Evolutionary conservation across 495 filamentous ascomycete species (phyloP).

Genomic region (Hypoxylon fuscum): DNA sequence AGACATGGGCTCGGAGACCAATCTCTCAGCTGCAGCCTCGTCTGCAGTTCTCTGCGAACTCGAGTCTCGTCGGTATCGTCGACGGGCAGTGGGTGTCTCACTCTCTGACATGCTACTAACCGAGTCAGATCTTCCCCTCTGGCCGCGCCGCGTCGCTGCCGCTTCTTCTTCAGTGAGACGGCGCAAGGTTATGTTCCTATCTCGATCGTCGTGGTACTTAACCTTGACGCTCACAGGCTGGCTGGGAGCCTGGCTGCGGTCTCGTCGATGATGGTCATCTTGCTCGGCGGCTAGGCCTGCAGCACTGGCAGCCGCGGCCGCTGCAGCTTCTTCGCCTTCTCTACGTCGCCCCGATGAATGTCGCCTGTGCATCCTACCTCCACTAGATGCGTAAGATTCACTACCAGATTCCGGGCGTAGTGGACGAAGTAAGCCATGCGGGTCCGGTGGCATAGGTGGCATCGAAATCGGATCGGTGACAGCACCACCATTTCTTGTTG

Average conservation of each 20-base stretch:
- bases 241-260: slow-evolving; percentile 54
- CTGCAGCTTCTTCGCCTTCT: slow-evolving; percentile 58
- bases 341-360: slow-evolving; percentile 49
- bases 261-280: slow-evolving; percentile 50
- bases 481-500: slow-evolving; percentile 43
- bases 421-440: slow-evolving; percentile 66
- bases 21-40: slow-evolving; percentile 50
- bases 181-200: slow-evolving; percentile 81
- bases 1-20: slow-evolving; percentile 48
- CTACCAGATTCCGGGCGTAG: slow-evolving; percentile 69
- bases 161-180: slow-evolving; percentile 84
- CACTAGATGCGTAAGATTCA: slow-evolving; percentile 62
- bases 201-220: slow-evolving; percentile 77
- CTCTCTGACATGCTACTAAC: slow-evolving; percentile 57
- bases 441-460: slow-evolving; percentile 62
- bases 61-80: slow-evolving; percentile 57
- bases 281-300: slow-evolving; percentile 50
- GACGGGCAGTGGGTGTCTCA: slow-evolving; percentile 49
- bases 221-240: slow-evolving; percentile 82
- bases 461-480: slow-evolving; percentile 50
- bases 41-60: slow-evolving; percentile 50
- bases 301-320: slow-evolving; percentile 58
- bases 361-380: slow-evolving; percentile 58
- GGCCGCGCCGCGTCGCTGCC: slow-evolving; percentile 46
- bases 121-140: slow-evolving; percentile 54